A percentile compares a stretch with the other conserved stretches of the same genome.
Conservation (phyloP, 371 early-diverging fungal genomes). For the Amoeboaphelidium occidentale region DNA sequence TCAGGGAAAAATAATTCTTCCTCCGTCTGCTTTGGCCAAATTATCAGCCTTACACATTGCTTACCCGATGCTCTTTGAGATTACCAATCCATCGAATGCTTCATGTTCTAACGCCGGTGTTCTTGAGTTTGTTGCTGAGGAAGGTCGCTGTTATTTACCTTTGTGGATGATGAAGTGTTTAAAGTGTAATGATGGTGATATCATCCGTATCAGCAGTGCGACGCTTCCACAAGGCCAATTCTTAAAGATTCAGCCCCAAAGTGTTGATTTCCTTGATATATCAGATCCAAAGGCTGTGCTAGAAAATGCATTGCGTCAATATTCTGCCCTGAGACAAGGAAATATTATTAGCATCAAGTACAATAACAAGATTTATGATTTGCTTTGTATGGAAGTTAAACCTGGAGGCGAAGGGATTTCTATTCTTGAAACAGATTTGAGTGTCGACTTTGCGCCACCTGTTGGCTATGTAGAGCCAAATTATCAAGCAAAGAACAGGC, state of each 20-base stretch:
- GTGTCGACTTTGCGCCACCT: conserved; percentile 95
- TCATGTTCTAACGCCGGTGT: conserved; percentile 79
- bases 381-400: conserved; percentile 74
- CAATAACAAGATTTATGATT: conserved; percentile 63
- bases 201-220: conserved; percentile 54
- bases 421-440: conserved; percentile 95
- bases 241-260: conserved; percentile 96
- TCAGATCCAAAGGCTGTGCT: conserved; percentile 93
- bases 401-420: conserved; percentile 65
- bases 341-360: conserved; percentile 84
- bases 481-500: conserved; percentile 12
- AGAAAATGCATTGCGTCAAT: conserved; percentile 89
- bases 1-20: conserved; percentile 65
- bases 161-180: conserved; percentile 97
- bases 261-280: conserved; percentile 90
- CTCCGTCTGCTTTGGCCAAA: conserved; percentile 64
- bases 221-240: conserved; percentile 63
- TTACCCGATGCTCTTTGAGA: conserved; percentile 75
- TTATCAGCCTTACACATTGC: conserved; percentile 58
- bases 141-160: conserved; percentile 85
- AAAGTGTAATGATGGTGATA: conserved; percentile 36
- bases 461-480: conserved; percentile 83
- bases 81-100: conserved; percentile 26
- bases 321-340: conserved; percentile 74
- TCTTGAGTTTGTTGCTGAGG: conserved; percentile 94